Percentiles rank a stretch among this genome's conserved stretches.
Evolutionary conservation across 441 rosid species (phyloP).

Genomic region (Rhodomyrtus psidioides): DNA sequence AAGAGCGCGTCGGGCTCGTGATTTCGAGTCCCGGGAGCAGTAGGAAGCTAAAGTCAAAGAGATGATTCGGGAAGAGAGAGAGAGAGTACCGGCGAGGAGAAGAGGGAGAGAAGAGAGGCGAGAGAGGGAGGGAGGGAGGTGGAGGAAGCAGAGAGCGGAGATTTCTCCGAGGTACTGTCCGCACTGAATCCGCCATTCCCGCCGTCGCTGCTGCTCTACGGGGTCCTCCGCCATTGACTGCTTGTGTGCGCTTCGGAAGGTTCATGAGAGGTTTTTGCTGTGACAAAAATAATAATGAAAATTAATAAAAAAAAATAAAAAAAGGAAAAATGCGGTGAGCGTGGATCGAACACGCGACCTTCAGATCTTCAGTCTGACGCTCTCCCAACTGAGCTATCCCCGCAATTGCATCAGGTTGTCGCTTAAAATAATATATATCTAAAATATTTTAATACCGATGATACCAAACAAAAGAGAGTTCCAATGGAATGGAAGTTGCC

Average conservation of each 20-base stretch:
- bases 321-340: background rate
- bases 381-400: constrained; percentile 12
- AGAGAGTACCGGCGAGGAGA: background rate
- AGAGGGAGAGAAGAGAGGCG: background rate
- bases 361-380: constrained; percentile 10
- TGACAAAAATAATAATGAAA: background rate
- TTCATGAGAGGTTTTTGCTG: background rate
- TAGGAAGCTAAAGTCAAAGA: too few relatives aligned
- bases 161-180: constrained; percentile 80
- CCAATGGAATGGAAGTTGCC: background rate
- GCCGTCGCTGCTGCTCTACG: constrained; percentile 2
- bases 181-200: constrained; percentile 28
- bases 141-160: constrained; percentile 58
- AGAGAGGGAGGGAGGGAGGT: background rate
- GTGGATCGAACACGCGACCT: constrained; percentile 12
- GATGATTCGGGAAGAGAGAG: background rate
- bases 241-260: background rate
- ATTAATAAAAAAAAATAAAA: background rate
- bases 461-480: too few relatives aligned
- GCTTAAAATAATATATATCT: too few relatives aligned
- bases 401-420: accelerated
- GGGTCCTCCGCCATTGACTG: background rate
- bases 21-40: background rate
- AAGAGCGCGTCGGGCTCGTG: background rate
- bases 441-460: background rate